A percentile compares a stretch with the other conserved stretches of the same genome.
phyloP scores from a whole-genome alignment of 2,329 filamentous ascomycete genomes.

The Bipolaris sorokiniana region DNA sequence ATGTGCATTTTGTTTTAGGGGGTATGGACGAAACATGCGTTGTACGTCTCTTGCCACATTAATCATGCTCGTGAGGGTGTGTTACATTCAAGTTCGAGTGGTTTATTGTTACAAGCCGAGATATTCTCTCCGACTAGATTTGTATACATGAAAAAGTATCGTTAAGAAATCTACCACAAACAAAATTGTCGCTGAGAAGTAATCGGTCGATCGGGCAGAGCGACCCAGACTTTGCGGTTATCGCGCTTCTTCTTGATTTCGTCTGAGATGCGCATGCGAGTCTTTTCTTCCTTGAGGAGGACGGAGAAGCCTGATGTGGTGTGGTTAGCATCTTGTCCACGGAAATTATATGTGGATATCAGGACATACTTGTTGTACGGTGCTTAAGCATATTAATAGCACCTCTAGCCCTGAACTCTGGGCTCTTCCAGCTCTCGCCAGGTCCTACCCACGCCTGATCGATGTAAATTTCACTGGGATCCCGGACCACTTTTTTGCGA shows the following conservation, averaged over 20 bases:
- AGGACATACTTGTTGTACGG: constrained; percentile 73
- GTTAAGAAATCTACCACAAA: constrained; percentile 70
- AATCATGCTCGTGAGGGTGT: background rate
- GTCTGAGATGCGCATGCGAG: constrained; percentile 77
- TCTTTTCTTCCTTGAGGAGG: constrained; percentile 91
- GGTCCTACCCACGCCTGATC: constrained; percentile 92
- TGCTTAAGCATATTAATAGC: constrained; percentile 70
- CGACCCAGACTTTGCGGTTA: constrained; percentile 81
- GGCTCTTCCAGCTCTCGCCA: constrained; percentile 57
- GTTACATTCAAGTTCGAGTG: constrained; percentile 16
- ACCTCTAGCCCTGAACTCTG: constrained; percentile 79
- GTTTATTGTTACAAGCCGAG: constrained; percentile 27
- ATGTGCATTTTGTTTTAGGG: constrained; percentile 27
- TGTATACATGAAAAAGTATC: constrained; percentile 5
- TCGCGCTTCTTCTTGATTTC: constrained; percentile 78
- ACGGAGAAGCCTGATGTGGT: constrained; percentile 70
- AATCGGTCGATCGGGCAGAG: constrained; percentile 84
- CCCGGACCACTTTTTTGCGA: constrained; percentile 70
- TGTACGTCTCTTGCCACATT: background rate
- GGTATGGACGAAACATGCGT: constrained; percentile 19
- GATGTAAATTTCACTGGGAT: constrained; percentile 85
- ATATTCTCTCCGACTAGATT: constrained; percentile 5
- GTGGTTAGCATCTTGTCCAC: constrained; percentile 32
- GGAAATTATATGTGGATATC: too few relatives aligned
- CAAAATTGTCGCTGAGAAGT: constrained; percentile 88